phyloP scores from a whole-genome alignment of 495 filamentous ascomycete genomes.

The Xylaria scruposa region DNA sequence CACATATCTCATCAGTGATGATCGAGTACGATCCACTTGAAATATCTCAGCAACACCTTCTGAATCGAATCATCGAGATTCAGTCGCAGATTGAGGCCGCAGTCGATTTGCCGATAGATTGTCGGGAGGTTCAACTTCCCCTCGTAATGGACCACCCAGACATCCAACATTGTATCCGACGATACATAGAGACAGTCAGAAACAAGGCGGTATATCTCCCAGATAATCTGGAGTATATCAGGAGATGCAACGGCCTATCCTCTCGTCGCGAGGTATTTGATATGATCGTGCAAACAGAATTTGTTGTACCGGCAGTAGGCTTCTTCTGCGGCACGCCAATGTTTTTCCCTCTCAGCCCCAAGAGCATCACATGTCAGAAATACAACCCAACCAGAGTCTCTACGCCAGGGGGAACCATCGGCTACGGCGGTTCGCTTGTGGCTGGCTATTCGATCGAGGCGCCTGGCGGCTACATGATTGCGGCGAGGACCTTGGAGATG shows the following conservation, averaged over 20 bases:
- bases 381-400: conserved; percentile 63
- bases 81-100: neutral
- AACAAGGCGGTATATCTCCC: conserved; percentile 63
- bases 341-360: conserved; percentile 61
- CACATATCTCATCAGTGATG: conserved; percentile 27
- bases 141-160: conserved; percentile 58
- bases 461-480: conserved; percentile 64
- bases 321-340: conserved; percentile 61
- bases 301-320: conserved; percentile 61
- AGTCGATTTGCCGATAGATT: conserved; percentile 43
- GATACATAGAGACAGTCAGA: conserved; percentile 64
- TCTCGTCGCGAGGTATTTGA: conserved; percentile 47
- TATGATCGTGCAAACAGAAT: conserved; percentile 53
- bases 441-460: conserved; percentile 63
- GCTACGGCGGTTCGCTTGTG: conserved; percentile 61
- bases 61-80: conserved; percentile 36
- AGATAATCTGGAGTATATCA: conserved; percentile 61
- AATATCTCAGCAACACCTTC: conserved; percentile 39
- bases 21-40: conserved; percentile 38
- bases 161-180: conserved; percentile 54
- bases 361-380: conserved; percentile 56
- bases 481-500: conserved; percentile 58
- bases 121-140: conserved; percentile 59
- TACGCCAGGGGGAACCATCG: conserved; percentile 61
- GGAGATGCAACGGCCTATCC: conserved; percentile 62